phyloP scores from a whole-genome alignment of 2,329 filamentous ascomycete genomes.

The Ophiostoma tasmaniense region DNA sequence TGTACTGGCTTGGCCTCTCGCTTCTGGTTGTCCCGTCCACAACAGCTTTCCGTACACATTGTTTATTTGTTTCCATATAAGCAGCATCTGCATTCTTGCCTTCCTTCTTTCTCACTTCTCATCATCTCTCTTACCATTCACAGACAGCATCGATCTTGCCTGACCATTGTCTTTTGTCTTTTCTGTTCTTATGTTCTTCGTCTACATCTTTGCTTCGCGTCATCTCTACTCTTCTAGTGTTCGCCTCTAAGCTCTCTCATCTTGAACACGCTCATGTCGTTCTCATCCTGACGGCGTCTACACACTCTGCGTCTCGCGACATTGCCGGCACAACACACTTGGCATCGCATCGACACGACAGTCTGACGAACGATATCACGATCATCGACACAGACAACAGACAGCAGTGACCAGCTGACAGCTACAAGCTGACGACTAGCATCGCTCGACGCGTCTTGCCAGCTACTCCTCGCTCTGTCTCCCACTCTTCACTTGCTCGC shows the following conservation, averaged over 20 bases:
- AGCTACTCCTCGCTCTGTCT: background rate
- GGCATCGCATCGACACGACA: background rate
- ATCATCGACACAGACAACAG: background rate
- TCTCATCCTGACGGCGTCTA: background rate
- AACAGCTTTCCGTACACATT: background rate
- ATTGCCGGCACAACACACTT: background rate
- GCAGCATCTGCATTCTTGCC: slow-evolving; percentile 7
- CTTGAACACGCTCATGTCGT: background rate
- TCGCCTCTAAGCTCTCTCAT: background rate
- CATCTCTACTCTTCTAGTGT: background rate
- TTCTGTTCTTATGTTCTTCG: background rate
- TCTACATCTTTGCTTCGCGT: background rate
- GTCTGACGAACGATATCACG: background rate
- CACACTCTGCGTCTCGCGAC: background rate
- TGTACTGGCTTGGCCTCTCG: background rate
- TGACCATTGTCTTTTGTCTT: background rate
- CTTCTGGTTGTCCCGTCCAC: slow-evolving; percentile 11
- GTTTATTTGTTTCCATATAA: slow-evolving; percentile 10
- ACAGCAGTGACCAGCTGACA: too few species aligned
- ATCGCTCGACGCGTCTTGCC: background rate
- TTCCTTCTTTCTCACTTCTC: background rate
- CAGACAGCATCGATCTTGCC: background rate
- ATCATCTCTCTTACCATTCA: background rate
- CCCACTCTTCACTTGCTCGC: background rate
- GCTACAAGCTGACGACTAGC: background rate